Conservation (phyloP, 805 yeast genomes). For the Sungouiozyma ichnusensis region DNA sequence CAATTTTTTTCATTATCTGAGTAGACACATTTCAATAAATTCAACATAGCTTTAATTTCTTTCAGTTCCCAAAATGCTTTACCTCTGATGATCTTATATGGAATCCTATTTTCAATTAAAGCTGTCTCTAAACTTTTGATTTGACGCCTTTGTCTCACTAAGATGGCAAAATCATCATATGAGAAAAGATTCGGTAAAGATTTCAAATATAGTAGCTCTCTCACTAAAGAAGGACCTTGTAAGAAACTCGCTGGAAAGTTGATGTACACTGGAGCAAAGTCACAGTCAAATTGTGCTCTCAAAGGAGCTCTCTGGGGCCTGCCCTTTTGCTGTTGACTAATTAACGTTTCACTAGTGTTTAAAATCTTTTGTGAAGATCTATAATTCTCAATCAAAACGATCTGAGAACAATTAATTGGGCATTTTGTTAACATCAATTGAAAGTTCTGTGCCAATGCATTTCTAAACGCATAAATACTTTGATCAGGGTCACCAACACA, state of each 20-base stretch:
- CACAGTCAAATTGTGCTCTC: slow-evolving; percentile 34
- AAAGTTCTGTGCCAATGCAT: slow-evolving; percentile 66
- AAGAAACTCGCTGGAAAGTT: slow-evolving; percentile 32
- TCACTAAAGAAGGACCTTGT: slow-evolving; percentile 52
- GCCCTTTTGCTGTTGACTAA: slow-evolving; percentile 43
- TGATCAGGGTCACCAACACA: slow-evolving; percentile 97
- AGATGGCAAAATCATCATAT: slow-evolving; percentile 57
- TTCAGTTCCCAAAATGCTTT: slow-evolving; percentile 69
- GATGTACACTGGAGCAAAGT: slow-evolving; percentile 39
- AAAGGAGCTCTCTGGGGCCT: slow-evolving; percentile 34
- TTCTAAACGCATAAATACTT: slow-evolving; percentile 80
- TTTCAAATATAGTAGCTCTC: slow-evolving; percentile 41
- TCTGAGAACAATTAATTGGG: slow-evolving; percentile 26
- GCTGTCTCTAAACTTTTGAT: slow-evolving; percentile 57
- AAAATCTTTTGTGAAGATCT: slow-evolving; percentile 67
- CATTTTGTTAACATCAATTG: slow-evolving; percentile 37
- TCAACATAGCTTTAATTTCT: slow-evolving; percentile 54
- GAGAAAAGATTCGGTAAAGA: slow-evolving; percentile 37
- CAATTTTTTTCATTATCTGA: slow-evolving; percentile 54
- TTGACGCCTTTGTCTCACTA: slow-evolving; percentile 55
- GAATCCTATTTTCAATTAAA: slow-evolving; percentile 43
- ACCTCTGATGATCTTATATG: slow-evolving; percentile 63
- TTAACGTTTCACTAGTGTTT: slow-evolving; percentile 50
- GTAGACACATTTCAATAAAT: slow-evolving; percentile 52
- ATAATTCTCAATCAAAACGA: slow-evolving; percentile 59